These are phyloP conservation scores for Lycium barbarum DNA, from an alignment of 257 asterid species.

Conservation along the genomic window DNA sequence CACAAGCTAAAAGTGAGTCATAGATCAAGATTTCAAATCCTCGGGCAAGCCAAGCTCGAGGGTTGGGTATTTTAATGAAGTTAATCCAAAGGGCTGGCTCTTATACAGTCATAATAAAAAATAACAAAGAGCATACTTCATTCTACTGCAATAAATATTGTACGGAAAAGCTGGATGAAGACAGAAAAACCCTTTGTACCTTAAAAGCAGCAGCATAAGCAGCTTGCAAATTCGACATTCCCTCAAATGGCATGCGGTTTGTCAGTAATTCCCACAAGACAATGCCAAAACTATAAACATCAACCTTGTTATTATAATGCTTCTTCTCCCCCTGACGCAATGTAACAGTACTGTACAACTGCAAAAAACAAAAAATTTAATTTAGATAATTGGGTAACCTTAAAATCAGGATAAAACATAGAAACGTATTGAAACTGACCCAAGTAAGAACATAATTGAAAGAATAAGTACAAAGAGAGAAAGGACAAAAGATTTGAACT, in stretches of 20 bases:
- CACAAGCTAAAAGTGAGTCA: neutral
- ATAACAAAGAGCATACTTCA: conserved; percentile 10
- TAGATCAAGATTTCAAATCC: neutral
- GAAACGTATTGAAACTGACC: neutral
- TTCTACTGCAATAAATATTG: conserved; percentile 4
- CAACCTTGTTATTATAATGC: conserved; percentile 96
- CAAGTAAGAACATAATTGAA: neutral
- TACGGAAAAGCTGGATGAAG: neutral
- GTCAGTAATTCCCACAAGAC: conserved; percentile 91
- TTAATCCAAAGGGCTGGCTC: neutral
- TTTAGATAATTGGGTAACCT: conserved; percentile 16
- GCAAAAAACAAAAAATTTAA: conserved; percentile 43
- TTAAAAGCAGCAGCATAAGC: conserved; percentile 99
- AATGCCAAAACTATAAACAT: conserved; percentile 93
- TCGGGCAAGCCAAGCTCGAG: neutral
- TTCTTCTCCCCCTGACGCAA: conserved; percentile 97
- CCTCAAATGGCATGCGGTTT: conserved; percentile 97
- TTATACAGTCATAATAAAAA: neutral
- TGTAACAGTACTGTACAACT: conserved; percentile 97
- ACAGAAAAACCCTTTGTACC: conserved; percentile 48
- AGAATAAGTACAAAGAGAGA: neutral
- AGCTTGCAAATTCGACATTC: conserved; percentile 98
- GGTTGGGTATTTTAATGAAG: conserved; percentile 7
- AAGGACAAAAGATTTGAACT: conserved; percentile 8
- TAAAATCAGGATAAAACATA: conserved; percentile 17